Percentiles rank a stretch among this genome's conserved stretches.
Evolutionary conservation across 768 basidiomycete species (phyloP).

Genomic region (Rhodotorula toruloides): DNA sequence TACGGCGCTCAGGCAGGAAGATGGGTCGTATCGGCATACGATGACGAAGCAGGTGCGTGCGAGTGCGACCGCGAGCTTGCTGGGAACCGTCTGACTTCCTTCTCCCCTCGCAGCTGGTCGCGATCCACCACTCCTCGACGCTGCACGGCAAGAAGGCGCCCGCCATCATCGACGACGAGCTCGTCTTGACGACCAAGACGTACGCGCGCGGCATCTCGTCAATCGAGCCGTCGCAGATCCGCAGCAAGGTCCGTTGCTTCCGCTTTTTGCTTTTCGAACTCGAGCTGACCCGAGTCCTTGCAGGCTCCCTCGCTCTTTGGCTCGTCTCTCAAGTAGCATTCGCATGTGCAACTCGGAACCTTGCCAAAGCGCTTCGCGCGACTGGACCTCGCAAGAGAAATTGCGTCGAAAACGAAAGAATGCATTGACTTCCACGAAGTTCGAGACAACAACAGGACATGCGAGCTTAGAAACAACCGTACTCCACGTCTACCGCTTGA

Average conservation of each 20-base stretch:
- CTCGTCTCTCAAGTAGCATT: not conserved
- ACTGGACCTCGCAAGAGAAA: too few relatives aligned
- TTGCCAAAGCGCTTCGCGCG: too few relatives aligned
- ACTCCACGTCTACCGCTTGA: not conserved
- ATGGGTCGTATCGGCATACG: slow-evolving; percentile 75
- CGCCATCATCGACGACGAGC: slow-evolving; percentile 86
- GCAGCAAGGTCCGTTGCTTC: slow-evolving; percentile 2
- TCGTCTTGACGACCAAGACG: slow-evolving; percentile 78
- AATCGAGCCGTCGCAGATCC: slow-evolving; percentile 59
- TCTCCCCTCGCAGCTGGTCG: slow-evolving; percentile 55
- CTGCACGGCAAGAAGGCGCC: slow-evolving; percentile 73
- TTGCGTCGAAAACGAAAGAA: not conserved
- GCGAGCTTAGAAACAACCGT: too few relatives aligned
- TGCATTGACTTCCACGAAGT: too few relatives aligned
- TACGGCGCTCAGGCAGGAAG: slow-evolving; percentile 73
- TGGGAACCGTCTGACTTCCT: not conserved
- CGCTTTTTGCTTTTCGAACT: not conserved
- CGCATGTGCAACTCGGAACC: too few relatives aligned
- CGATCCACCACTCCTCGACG: slow-evolving; percentile 84
- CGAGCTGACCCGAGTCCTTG: not conserved
- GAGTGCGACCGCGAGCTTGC: not conserved
- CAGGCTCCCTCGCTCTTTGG: slow-evolving; percentile 16
- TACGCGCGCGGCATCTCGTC: slow-evolving; percentile 86
- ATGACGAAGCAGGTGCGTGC: slow-evolving; percentile 47
- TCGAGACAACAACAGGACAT: slow-evolving; percentile 4